phyloP scores from a whole-genome alignment of 2,329 filamentous ascomycete genomes.

The Xylariaceae sp. region DNA sequence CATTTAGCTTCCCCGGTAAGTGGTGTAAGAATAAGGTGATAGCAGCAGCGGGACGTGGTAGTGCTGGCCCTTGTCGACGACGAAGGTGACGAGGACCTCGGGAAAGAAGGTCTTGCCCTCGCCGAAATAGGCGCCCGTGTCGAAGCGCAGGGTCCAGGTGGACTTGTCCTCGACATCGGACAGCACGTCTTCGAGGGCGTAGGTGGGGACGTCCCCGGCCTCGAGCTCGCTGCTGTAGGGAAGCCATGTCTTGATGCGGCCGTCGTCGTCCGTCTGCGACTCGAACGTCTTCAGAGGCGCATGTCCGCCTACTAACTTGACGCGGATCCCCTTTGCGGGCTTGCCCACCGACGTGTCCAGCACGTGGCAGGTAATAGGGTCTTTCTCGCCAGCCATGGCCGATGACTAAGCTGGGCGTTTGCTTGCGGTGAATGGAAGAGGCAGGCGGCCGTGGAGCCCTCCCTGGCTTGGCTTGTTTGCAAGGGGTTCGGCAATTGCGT shows the following conservation, averaged over 20 bases:
- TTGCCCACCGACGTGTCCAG: conserved; percentile 74
- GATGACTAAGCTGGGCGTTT: too few species aligned
- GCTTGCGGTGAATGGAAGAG: too few species aligned
- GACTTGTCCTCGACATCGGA: conserved; percentile 40
- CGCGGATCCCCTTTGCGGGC: conserved; percentile 61
- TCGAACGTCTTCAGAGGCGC: conserved; percentile 49
- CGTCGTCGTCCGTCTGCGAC: conserved; percentile 69
- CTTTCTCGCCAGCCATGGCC: conserved; percentile 38
- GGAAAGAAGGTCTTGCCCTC: conserved; percentile 57
- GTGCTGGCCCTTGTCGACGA: conserved; percentile 53
- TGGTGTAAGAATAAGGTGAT: conserved; percentile 75
- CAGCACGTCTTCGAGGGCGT: conserved; percentile 53
- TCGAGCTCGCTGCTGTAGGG: conserved; percentile 47
- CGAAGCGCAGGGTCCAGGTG: conserved; percentile 65
- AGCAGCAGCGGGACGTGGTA: conserved; percentile 77
- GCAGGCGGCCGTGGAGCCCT: too few species aligned
- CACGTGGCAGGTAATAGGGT: conserved; percentile 79
- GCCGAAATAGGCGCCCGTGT: conserved; percentile 67
- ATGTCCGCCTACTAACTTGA: conserved; percentile 50
- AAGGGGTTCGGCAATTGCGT: background rate
- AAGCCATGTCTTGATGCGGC: conserved; percentile 65
- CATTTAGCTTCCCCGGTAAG: conserved; percentile 67
- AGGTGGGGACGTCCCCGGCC: conserved; percentile 52
- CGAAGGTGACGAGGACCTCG: conserved; percentile 50
- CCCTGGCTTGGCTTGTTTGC: too few species aligned